A percentile compares a stretch with the other conserved stretches of the same genome.
Conservation (phyloP, 2,329 filamentous ascomycete species). For the Ophiostoma piceae region DNA sequence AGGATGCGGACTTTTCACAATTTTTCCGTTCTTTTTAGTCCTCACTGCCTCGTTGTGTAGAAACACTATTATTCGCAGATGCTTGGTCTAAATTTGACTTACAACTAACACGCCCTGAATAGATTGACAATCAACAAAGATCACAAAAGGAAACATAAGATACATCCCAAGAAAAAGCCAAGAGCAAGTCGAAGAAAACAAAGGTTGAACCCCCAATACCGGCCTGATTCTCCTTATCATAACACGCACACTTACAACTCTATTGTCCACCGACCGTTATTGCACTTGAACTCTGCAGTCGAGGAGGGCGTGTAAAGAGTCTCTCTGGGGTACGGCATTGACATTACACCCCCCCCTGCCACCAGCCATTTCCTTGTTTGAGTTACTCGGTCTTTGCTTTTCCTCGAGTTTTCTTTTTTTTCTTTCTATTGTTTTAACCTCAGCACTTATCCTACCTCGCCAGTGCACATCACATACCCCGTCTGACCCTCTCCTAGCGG, state of each 20-base stretch:
- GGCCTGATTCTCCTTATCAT: neutral
- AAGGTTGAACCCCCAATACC: neutral
- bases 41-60: neutral
- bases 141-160: neutral
- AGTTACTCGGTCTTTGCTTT: neutral
- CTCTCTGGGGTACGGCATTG: neutral
- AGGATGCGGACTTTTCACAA: neutral
- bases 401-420: neutral
- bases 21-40: neutral
- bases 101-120: neutral
- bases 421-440: neutral
- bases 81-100: neutral
- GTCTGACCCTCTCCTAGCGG: neutral
- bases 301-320: constrained; percentile 1
- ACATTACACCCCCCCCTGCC: neutral
- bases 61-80: neutral
- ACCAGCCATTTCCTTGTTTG: neutral
- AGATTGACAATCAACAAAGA: neutral
- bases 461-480: neutral
- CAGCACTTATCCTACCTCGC: neutral
- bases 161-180: neutral
- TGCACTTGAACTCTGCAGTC: neutral
- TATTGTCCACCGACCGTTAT: neutral
- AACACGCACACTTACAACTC: neutral
- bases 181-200: neutral